phyloP scores from a whole-genome alignment of 2,329 filamentous ascomycete genomes.

The Penicillium sp. region DNA sequence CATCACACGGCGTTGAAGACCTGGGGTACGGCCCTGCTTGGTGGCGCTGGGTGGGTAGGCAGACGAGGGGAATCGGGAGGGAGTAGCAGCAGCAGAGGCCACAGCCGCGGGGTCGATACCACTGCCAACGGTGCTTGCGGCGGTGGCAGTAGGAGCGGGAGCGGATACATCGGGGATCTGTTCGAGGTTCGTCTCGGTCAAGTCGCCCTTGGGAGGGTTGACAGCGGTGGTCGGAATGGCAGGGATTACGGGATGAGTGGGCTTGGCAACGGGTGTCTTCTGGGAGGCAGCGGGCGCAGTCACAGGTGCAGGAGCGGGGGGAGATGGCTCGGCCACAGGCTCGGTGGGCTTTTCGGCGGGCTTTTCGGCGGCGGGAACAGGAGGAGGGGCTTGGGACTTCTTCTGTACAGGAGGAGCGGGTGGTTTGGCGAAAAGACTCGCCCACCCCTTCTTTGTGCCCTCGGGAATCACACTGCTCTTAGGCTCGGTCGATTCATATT shows the following conservation, averaged over 20 bases:
- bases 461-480: slow-evolving; percentile 40
- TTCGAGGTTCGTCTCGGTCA: slow-evolving; percentile 90
- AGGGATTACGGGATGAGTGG: slow-evolving; percentile 33
- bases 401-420: slow-evolving; percentile 50
- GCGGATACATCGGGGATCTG: slow-evolving; percentile 79
- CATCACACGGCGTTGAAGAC: slow-evolving; percentile 79
- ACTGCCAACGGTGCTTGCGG: slow-evolving; percentile 83
- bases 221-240: slow-evolving; percentile 47
- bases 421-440: slow-evolving; percentile 70
- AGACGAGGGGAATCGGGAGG: slow-evolving; percentile 61
- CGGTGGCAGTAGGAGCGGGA: slow-evolving; percentile 75
- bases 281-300: slow-evolving; percentile 34
- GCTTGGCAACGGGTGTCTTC: slow-evolving; percentile 38
- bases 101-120: slow-evolving; percentile 71
- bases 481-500: slow-evolving; percentile 24
- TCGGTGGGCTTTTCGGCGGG: slow-evolving; percentile 31
- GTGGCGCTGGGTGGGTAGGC: slow-evolving; percentile 77
- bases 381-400: slow-evolving; percentile 46
- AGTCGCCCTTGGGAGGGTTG: slow-evolving; percentile 71
- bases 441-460: slow-evolving; percentile 57
- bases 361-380: slow-evolving; percentile 27
- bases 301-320: slow-evolving; percentile 46
- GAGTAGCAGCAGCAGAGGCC: slow-evolving; percentile 49
- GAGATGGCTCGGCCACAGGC: slow-evolving; percentile 37
- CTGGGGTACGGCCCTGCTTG: slow-evolving; percentile 71